Evolutionary conservation across 352 stramenopile genomes (phyloP).

Genomic region (Phytophthora pini): DNA sequence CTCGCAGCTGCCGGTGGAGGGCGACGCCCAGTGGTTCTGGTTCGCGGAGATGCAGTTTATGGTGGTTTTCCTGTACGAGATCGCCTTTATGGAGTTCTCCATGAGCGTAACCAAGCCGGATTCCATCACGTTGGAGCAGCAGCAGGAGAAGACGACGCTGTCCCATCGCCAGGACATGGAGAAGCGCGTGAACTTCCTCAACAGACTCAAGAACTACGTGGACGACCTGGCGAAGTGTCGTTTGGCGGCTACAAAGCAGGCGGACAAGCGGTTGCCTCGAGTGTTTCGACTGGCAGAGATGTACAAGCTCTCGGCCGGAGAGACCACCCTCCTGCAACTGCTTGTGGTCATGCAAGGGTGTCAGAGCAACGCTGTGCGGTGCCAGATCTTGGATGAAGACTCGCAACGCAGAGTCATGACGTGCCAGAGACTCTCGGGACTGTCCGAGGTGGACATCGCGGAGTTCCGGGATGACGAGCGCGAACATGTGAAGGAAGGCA

Average conservation of each 20-base stretch:
- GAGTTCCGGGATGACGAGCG: conserved; percentile 88
- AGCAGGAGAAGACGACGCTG: conserved; percentile 55
- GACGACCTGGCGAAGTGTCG: conserved; percentile 59
- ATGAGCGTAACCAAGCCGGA: conserved; percentile 86
- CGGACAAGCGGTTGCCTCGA: conserved; percentile 50
- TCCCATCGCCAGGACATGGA: conserved; percentile 81
- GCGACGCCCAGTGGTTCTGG: conserved; percentile 84
- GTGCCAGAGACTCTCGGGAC: conserved; percentile 75
- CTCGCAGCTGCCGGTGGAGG: conserved; percentile 39
- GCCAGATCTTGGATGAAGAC: conserved; percentile 88
- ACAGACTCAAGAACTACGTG: conserved; percentile 66
- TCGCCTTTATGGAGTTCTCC: conserved; percentile 89
- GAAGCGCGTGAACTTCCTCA: conserved; percentile 75
- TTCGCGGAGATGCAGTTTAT: conserved; percentile 84
- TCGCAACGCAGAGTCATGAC: conserved; percentile 73
- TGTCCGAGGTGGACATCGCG: conserved; percentile 89
- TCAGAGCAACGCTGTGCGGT: conserved; percentile 85
- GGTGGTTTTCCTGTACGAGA: conserved; percentile 84
- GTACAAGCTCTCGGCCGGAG: conserved; percentile 77
- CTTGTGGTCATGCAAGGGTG: conserved; percentile 85
- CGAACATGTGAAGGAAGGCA: conserved; percentile 90
- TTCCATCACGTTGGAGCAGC: conserved; percentile 49
- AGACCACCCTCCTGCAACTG: conserved; percentile 83
- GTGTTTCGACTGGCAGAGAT: conserved; percentile 79
- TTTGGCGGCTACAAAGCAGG: conserved; percentile 48